phyloP scores from a whole-genome alignment of 2,329 filamentous ascomycete genomes.

The Colletotrichum godetiae region DNA sequence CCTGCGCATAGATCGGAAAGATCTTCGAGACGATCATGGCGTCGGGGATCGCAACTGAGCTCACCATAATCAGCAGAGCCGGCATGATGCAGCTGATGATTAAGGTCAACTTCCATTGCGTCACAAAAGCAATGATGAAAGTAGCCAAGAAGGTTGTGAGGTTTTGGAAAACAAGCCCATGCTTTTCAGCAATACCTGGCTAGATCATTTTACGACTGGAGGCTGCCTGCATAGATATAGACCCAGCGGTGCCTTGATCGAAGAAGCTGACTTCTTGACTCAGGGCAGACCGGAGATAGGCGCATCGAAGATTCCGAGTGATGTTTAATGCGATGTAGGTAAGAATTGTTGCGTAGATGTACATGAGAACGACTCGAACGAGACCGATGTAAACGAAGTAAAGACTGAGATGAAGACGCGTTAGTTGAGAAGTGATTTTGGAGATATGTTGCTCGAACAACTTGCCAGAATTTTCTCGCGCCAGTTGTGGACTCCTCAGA shows the following conservation, averaged over 20 bases:
- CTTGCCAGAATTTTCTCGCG: slow-evolving; percentile 13
- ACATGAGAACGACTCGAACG: slow-evolving; percentile 36
- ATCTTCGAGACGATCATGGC: slow-evolving; percentile 39
- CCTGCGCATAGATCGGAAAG: slow-evolving; percentile 40
- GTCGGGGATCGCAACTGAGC: slow-evolving; percentile 39
- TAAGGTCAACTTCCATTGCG: slow-evolving; percentile 53
- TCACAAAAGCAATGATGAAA: slow-evolving; percentile 48
- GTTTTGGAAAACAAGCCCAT: slow-evolving; percentile 47
- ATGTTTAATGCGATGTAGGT: slow-evolving; percentile 62
- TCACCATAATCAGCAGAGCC: slow-evolving; percentile 31
- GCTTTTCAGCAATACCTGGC: slow-evolving; percentile 48
- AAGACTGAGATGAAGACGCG: slow-evolving; percentile 30
- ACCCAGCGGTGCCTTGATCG: slow-evolving; percentile 52
- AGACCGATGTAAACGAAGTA: slow-evolving; percentile 44
- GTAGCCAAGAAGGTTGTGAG: slow-evolving; percentile 47
- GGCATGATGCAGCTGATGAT: slow-evolving; percentile 56
- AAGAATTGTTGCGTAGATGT: slow-evolving; percentile 51
- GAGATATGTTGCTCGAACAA: neutral
- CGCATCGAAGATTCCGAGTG: slow-evolving; percentile 57
- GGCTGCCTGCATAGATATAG: slow-evolving; percentile 53
- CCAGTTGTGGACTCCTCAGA: slow-evolving; percentile 38
- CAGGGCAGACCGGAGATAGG: slow-evolving; percentile 62
- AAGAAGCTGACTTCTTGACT: slow-evolving; percentile 62
- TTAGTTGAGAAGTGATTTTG: neutral
- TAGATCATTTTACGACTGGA: slow-evolving; percentile 51